Evolutionary conservation across 1,139 yeast species (phyloP), one percentile per base, ranked within the genome.

Genomic region (Candida sp.): DNA sequence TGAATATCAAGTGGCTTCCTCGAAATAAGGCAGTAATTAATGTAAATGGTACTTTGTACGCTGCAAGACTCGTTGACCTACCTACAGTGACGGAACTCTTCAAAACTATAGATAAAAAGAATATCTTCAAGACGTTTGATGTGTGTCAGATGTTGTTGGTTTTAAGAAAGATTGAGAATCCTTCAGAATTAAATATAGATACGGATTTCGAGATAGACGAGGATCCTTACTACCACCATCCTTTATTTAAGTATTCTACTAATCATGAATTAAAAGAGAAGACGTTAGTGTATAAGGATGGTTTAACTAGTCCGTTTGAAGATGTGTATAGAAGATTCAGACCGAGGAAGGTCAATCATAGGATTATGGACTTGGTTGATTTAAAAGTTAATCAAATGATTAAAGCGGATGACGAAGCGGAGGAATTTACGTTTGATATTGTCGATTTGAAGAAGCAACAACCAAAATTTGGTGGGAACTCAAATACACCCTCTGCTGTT

Each of bases 61-160:
- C 91, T 4, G 97, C 96, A 0, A 81, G 88, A 51, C 67, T 95
- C 35, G 79, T 93, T n/a, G 95, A 91, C 54, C 68, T 95, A 49
- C 99, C 99, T 0, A 88, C 97, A 0, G 66, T 91, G 8, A 80
- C 90, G 4, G 99, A 95, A 60, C 81, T 88, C 5, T 89, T 84
- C 60, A 95, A 95, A 63, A 84, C 97, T 2, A 80, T 91, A 25
- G 99, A 95, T 60, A 80, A 86, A 57, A 93, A 91, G 62, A 93
- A 89, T 57, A 77, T 93, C 30, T 85, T 86, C 68, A 95, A 95
- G 59, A 83, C 95, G 0, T 75, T 90, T 33, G 98, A 95, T 61
- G 72, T 93, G 6, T 81, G 88, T 45, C 98, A 95, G 63, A 87
- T 95, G 70, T 68, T 95, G 40, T 67, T 91, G 12, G 95, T 93